These are phyloP conservation scores for Penicillium antarcticum DNA, from an alignment of 495 filamentous ascomycete species.

Conservation along the genomic window DNA sequence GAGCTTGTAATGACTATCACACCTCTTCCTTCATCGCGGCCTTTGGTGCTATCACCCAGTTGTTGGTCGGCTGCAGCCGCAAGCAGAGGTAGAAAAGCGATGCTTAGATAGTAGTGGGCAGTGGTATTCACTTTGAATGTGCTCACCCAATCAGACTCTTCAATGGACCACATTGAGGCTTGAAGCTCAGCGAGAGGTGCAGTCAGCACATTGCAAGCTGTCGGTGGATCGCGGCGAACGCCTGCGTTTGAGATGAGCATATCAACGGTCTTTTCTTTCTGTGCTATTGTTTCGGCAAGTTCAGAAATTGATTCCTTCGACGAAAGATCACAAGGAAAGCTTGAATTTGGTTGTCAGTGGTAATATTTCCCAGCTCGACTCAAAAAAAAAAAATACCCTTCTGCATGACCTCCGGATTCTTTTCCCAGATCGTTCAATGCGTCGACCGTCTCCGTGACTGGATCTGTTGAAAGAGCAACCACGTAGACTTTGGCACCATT, in stretches of 20 bases:
- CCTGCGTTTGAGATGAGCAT: constrained; percentile 48
- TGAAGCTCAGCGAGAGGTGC: constrained; percentile 35
- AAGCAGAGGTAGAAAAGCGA: constrained; percentile 39
- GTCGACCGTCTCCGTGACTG: constrained; percentile 26
- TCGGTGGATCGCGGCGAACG: constrained; percentile 37
- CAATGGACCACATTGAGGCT: constrained; percentile 41
- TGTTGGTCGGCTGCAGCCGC: constrained; percentile 23
- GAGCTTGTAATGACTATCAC: constrained; percentile 41
- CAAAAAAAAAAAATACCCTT: constrained; percentile 21
- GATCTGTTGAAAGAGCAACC: constrained; percentile 31
- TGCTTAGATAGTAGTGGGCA: constrained; percentile 43
- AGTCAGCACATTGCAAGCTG: constrained; percentile 35
- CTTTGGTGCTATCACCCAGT: constrained; percentile 10
- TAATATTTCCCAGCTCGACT: no score
- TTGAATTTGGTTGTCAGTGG: not conserved
- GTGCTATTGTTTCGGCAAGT: constrained; percentile 18
- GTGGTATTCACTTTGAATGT: constrained; percentile 42
- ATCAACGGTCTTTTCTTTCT: constrained; percentile 29
- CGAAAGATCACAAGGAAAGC: constrained; percentile 35
- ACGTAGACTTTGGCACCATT: constrained; percentile 46
- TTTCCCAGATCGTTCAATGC: constrained; percentile 31
- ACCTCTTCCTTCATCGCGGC: constrained; percentile 34
- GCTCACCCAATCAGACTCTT: constrained; percentile 32
- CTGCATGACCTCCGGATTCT: constrained; percentile 27
- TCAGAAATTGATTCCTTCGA: constrained; percentile 33